These are phyloP conservation scores for Physaria fendleri DNA, from an alignment of 345 rosid genomes.

Conservation along the genomic window DNA sequence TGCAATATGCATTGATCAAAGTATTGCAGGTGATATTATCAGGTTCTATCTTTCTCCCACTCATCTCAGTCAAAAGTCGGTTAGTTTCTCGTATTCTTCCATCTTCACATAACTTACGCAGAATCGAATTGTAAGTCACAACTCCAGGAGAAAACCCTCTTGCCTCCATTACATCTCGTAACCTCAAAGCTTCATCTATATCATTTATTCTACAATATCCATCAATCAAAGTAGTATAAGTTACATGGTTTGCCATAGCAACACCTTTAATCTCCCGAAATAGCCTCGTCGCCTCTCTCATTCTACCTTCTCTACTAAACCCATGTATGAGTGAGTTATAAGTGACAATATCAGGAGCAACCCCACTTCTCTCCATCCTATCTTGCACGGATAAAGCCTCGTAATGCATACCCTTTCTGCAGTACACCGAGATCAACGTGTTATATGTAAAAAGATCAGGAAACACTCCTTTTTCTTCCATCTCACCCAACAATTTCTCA, in stretches of 20 bases:
- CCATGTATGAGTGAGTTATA: slow-evolving; percentile 77
- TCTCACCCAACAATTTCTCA: slow-evolving; percentile 61
- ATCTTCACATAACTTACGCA: slow-evolving; percentile 72
- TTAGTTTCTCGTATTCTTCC: slow-evolving; percentile 84
- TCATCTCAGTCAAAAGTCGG: slow-evolving; percentile 71
- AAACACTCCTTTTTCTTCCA: slow-evolving; percentile 58
- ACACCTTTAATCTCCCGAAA: slow-evolving; percentile 63
- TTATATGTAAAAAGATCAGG: slow-evolving; percentile 72
- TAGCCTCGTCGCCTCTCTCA: slow-evolving; percentile 75
- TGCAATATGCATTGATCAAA: slow-evolving; percentile 80
- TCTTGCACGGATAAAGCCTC: slow-evolving; percentile 84
- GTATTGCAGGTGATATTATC: slow-evolving; percentile 88
- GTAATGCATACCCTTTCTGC: slow-evolving; percentile 86
- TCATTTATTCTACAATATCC: slow-evolving; percentile 78
- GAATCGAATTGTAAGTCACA: slow-evolving; percentile 70
- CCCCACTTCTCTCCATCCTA: slow-evolving; percentile 64
- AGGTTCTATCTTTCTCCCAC: slow-evolving; percentile 60
- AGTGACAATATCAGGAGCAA: slow-evolving; percentile 70
- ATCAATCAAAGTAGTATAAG: slow-evolving; percentile 81
- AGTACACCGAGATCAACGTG: slow-evolving; percentile 68
- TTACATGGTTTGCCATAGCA: slow-evolving; percentile 56
- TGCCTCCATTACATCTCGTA: slow-evolving; percentile 62
- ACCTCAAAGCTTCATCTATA: slow-evolving; percentile 64
- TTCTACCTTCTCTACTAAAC: slow-evolving; percentile 82
- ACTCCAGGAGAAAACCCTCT: slow-evolving; percentile 66